Percentiles rank a stretch among this genome's conserved stretches.
Evolutionary conservation across 768 basidiomycete species (phyloP).

Genomic region (Leccinum incarnatum): DNA sequence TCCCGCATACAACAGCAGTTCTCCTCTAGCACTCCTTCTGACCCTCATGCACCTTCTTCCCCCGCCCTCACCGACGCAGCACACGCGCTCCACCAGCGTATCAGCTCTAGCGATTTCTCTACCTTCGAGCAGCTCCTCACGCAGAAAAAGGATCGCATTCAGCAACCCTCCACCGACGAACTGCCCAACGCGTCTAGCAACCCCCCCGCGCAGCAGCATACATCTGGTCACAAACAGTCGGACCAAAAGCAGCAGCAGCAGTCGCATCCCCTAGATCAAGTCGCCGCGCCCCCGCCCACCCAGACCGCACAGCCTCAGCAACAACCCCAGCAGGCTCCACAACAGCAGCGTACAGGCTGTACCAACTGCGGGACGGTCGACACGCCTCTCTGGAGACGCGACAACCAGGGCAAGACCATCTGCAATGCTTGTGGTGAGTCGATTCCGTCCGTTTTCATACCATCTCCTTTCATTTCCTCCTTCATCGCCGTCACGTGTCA

Average conservation of each 20-base stretch:
- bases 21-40: conserved; percentile 31
- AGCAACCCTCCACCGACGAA: conserved; percentile 18
- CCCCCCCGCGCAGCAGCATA: conserved; percentile 15
- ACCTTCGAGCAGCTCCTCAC: conserved; percentile 31
- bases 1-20: conserved; percentile 50
- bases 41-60: conserved; percentile 28
- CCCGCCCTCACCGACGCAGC: conserved; percentile 23
- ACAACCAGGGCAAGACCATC: conserved; percentile 75
- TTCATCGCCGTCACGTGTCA: conserved; percentile 38
- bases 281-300: conserved; percentile 26
- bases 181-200: conserved; percentile 9
- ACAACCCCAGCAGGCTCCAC: conserved; percentile 29
- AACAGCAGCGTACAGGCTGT: conserved; percentile 47
- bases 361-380: conserved; percentile 74
- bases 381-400: conserved; percentile 84
- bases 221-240: conserved; percentile 6
- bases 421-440: conserved; percentile 90
- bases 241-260: conserved; percentile 18
- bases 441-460: conserved; percentile 30
- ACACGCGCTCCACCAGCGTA: conserved; percentile 29
- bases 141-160: conserved; percentile 31
- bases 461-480: conserved; percentile 32
- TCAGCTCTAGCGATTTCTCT: conserved; percentile 28
- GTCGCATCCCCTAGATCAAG: conserved; percentile 22
- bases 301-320: conserved; percentile 23